These are phyloP conservation scores for Chlorella sp. DNA, from an alignment of 139 green algal species.

Conservation along the genomic window DNA sequence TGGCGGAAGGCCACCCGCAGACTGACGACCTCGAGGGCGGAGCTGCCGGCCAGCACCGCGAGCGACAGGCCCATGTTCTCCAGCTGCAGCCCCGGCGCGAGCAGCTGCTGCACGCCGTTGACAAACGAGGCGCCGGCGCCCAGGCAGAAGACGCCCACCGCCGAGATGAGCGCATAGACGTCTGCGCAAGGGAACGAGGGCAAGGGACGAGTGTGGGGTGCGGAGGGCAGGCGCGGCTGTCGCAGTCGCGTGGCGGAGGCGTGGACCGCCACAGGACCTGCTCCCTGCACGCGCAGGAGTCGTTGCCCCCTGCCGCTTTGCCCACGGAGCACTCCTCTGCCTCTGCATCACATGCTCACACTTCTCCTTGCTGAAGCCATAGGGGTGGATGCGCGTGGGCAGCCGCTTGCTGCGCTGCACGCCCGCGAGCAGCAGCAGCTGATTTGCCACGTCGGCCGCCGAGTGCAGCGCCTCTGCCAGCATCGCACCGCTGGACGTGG, in stretches of 20 bases:
- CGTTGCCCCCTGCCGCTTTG: too few species aligned
- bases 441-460: slow-evolving; percentile 86
- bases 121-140: slow-evolving; percentile 83
- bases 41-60: slow-evolving; percentile 70
- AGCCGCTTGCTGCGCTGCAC: slow-evolving; percentile 60
- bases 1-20: slow-evolving; percentile 76
- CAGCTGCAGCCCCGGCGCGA: slow-evolving; percentile 43
- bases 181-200: too few species aligned
- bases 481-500: slow-evolving; percentile 73
- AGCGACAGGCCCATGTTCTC: slow-evolving; percentile 42
- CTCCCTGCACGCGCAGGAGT: too few species aligned
- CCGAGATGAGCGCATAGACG: slow-evolving; percentile 88
- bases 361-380: slow-evolving; percentile 90
- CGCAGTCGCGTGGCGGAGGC: too few species aligned
- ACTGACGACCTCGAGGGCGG: slow-evolving; percentile 72
- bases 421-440: slow-evolving; percentile 81
- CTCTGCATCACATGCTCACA: slow-evolving; percentile 95
- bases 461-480: slow-evolving; percentile 90
- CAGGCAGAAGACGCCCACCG: slow-evolving; percentile 92
- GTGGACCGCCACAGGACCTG: too few species aligned
- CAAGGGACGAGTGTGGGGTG: too few species aligned
- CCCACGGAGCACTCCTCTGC: too few species aligned
- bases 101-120: slow-evolving; percentile 76
- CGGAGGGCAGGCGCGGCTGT: too few species aligned
- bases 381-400: slow-evolving; percentile 79